phyloP scores from a whole-genome alignment of 176 grass and related monocot species.

The Avena eriantha region DNA sequence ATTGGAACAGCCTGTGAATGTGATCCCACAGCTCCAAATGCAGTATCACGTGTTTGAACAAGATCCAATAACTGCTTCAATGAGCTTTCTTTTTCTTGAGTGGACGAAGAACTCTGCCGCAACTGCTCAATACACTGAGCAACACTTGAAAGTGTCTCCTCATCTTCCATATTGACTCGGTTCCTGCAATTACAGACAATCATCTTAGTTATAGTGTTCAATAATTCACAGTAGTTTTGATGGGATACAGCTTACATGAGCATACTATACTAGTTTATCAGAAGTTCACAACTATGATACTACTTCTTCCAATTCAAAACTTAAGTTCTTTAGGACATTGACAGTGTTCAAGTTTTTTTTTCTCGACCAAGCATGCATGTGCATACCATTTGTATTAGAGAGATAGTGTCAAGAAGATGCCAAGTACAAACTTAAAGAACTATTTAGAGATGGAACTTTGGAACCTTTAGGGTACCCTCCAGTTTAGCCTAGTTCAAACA shows the following conservation, averaged over 20 bases:
- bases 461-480: no score
- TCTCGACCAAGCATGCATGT: background rate
- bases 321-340: background rate
- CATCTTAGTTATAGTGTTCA: constrained; percentile 17
- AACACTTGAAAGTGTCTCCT: constrained; percentile 88
- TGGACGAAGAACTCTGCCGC: constrained; percentile 72
- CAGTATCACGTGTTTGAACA: constrained; percentile 89
- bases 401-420: background rate
- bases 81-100: constrained; percentile 84
- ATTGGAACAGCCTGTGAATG: constrained; percentile 89
- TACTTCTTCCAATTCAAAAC: background rate
- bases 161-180: constrained; percentile 78
- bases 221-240: background rate
- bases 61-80: constrained; percentile 91
- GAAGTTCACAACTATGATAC: constrained; percentile 23
- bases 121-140: constrained; percentile 94
- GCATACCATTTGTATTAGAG: background rate
- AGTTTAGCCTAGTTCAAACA: no score
- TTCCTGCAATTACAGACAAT: constrained; percentile 56
- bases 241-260: constrained; percentile 15
- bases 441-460: no score
- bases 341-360: background rate
- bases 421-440: background rate
- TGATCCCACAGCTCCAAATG: constrained; percentile 82
- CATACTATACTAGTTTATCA: constrained; percentile 24